Percentiles rank a stretch among this genome's conserved stretches.
Conservation (phyloP, 352 stramenopile species). For the Phytophthora cactorum region DNA sequence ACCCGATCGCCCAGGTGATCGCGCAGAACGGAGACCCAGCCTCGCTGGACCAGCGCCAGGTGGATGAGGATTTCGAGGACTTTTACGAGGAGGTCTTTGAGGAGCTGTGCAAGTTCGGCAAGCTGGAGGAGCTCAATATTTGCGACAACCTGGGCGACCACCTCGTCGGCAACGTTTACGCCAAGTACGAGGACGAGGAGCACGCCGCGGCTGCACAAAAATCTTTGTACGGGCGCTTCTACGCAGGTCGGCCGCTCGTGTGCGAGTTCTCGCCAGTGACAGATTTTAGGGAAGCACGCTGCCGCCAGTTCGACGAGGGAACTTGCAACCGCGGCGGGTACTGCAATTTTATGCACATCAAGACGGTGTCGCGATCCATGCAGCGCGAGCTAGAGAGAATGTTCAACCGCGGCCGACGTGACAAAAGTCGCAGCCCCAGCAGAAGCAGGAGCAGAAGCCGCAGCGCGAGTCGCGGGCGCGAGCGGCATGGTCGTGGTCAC, state of each 20-base stretch:
- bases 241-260: conserved; percentile 95
- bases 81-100: conserved; percentile 98
- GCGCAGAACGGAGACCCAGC: conserved; percentile 86
- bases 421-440: conserved; percentile 57
- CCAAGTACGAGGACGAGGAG: conserved; percentile 99
- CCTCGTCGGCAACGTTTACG: conserved; percentile 99
- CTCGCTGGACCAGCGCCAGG: conserved; percentile 87
- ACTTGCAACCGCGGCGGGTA: conserved; percentile 97
- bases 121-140: conserved; percentile 98
- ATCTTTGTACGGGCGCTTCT: conserved; percentile 97
- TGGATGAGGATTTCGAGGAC: conserved; percentile 97
- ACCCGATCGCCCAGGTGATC: conserved; percentile 92
- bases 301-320: conserved; percentile 98
- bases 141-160: conserved; percentile 99
- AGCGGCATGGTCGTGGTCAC: conserved; percentile 37
- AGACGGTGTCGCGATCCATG: conserved; percentile 87
- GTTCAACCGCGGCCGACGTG: conserved; percentile 70
- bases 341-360: conserved; percentile 99
- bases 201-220: conserved; percentile 96
- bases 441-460: conserved; percentile 58
- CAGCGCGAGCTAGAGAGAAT: conserved; percentile 85
- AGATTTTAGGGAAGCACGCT: conserved; percentile 98
- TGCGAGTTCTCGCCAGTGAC: conserved; percentile 99
- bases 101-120: conserved; percentile 98
- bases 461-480: conserved; percentile 44